phyloP scores from a whole-genome alignment of 225 moss, liverwort and hornwort species.

The Physcomitrium patens region DNA sequence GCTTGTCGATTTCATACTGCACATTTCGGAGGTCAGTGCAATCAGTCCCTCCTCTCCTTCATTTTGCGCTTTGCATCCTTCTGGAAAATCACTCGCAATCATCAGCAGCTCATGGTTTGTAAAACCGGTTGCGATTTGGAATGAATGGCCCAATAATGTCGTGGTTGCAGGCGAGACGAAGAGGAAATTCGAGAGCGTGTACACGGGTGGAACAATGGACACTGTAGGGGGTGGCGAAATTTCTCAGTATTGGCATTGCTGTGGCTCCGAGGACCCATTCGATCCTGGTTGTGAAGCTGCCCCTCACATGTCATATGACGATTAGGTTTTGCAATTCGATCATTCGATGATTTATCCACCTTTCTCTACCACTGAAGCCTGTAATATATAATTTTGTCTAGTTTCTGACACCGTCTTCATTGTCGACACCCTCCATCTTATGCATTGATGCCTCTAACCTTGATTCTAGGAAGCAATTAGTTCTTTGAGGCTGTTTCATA shows the following conservation, averaged over 20 bases:
- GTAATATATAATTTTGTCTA: too few relatives aligned
- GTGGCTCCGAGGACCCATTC: slow-evolving; percentile 68
- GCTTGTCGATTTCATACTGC: slow-evolving; percentile 88
- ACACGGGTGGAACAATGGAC: slow-evolving; percentile 81
- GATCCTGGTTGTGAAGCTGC: slow-evolving; percentile 83
- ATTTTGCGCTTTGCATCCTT: background rate
- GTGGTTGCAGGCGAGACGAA: slow-evolving; percentile 75
- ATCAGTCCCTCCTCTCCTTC: background rate
- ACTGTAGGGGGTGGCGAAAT: slow-evolving; percentile 80
- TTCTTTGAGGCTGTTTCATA: too few relatives aligned
- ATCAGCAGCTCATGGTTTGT: background rate
- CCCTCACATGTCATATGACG: slow-evolving; percentile 79
- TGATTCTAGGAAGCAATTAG: too few relatives aligned
- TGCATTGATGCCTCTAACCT: too few relatives aligned
- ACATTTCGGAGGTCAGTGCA: slow-evolving; percentile 81
- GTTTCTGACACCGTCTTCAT: too few relatives aligned
- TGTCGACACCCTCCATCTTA: too few relatives aligned
- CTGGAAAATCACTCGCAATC: background rate
- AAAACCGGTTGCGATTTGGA: background rate
- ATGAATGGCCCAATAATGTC: background rate
- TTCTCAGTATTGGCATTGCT: slow-evolving; percentile 90
- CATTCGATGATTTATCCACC: background rate
- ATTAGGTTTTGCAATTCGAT: slow-evolving; percentile 29
- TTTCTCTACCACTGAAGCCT: too few relatives aligned
- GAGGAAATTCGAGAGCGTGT: slow-evolving; percentile 89